These are phyloP conservation scores for Colletotrichum abscissum DNA, from an alignment of 2,329 filamentous ascomycete genomes.

Conservation along the genomic window DNA sequence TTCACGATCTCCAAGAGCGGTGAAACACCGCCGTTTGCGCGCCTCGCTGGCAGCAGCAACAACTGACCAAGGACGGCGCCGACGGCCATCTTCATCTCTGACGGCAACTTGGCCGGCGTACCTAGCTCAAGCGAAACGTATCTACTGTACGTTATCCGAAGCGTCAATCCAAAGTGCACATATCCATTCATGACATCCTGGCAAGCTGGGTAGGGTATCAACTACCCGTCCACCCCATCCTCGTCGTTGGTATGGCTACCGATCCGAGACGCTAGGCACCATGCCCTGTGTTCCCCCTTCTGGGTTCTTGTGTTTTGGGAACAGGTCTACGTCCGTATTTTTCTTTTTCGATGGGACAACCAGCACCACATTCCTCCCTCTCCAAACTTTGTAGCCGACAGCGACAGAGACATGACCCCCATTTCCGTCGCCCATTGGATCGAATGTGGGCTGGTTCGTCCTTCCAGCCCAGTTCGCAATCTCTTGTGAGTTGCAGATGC, in stretches of 20 bases:
- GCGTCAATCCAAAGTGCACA: background rate
- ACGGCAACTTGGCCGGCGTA: background rate
- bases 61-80: background rate
- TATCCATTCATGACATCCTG: background rate
- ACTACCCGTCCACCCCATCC: background rate
- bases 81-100: background rate
- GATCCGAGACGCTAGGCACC: background rate
- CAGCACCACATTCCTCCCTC: background rate
- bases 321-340: constrained; percentile 11
- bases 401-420: background rate
- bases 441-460: background rate
- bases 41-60: background rate
- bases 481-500: background rate
- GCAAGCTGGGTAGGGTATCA: background rate
- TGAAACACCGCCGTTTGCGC: background rate
- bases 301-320: background rate
- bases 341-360: constrained; percentile 4
- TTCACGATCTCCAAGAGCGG: background rate
- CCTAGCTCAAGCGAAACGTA: background rate
- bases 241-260: background rate
- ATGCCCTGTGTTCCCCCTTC: background rate
- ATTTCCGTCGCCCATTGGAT: background rate
- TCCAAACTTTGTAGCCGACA: background rate
- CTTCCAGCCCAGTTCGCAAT: constrained; percentile 6
- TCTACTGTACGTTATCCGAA: background rate